Conservation (phyloP, 2,329 filamentous ascomycete genomes). For the Trichoderma cornu-damae region DNA sequence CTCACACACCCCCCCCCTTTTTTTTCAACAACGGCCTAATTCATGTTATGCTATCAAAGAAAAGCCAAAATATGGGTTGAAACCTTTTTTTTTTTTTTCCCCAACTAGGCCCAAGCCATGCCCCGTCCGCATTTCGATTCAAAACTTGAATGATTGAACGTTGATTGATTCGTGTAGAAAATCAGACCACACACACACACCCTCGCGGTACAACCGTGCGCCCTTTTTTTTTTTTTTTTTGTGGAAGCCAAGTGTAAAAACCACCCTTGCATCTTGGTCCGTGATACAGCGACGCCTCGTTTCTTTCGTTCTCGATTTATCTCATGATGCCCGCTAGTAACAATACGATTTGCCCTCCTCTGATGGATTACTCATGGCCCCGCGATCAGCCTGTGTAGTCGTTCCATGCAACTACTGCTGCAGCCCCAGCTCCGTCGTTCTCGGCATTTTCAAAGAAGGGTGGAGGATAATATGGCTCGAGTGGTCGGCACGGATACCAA, state of each 20-base stretch:
- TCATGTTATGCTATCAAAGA: not conserved
- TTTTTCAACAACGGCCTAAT: not conserved
- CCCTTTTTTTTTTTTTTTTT: too few species aligned
- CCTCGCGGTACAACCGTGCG: not conserved
- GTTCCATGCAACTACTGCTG: not conserved
- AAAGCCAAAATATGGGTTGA: not conserved
- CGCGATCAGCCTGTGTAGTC: too few species aligned
- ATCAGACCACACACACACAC: not conserved
- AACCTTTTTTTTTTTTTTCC: not conserved
- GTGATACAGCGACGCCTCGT: not conserved
- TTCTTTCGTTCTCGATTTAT: not conserved
- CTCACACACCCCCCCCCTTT: not conserved
- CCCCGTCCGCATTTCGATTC: not conserved
- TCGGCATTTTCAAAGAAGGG: too few species aligned
- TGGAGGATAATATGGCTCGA: not conserved
- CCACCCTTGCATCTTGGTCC: not conserved
- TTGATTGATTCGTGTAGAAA: slow-evolving; percentile 5
- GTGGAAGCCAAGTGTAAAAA: not conserved
- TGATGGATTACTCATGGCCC: not conserved
- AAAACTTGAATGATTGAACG: not conserved
- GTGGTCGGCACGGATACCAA: not conserved
- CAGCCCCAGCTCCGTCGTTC: too few species aligned
- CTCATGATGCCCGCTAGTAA: not conserved
- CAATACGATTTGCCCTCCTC: not conserved
- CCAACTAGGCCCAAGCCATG: not conserved